Evolutionary conservation across 106 monocot genomes (phyloP).

Genomic region (Acanthochlamys bracteata): DNA sequence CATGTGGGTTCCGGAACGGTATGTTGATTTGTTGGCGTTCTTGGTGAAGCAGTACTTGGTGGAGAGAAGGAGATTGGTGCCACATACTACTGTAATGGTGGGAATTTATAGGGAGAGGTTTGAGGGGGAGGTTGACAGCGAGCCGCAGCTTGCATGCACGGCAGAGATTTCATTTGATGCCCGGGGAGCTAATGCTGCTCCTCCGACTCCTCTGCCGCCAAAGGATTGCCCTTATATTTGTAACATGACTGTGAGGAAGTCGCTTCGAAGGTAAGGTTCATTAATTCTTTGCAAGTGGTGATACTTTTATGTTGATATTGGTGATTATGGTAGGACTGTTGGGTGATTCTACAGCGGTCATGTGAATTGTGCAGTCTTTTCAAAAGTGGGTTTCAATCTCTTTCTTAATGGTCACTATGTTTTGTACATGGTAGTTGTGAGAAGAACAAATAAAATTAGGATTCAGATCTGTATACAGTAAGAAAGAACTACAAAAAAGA

Average conservation of each 20-base stretch:
- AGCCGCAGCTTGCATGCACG: slow-evolving; percentile 39
- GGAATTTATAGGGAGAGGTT: slow-evolving; percentile 37
- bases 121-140: not conserved
- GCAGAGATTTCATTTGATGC: slow-evolving; percentile 73
- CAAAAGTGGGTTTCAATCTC: no score
- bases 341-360: no score
- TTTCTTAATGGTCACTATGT: no score
- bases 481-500: no score
- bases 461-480: no score
- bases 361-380: no score
- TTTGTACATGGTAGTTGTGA: no score
- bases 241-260: slow-evolving; percentile 78
- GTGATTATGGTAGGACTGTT: no score
- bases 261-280: slow-evolving; percentile 44
- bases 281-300: not conserved
- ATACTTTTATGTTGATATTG: no score
- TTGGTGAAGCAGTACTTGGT: slow-evolving; percentile 58
- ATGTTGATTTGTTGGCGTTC: slow-evolving; percentile 37
- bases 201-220: slow-evolving; percentile 68
- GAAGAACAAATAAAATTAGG: no score
- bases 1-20: slow-evolving; percentile 22
- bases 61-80: slow-evolving; percentile 40
- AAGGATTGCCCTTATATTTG: slow-evolving; percentile 66
- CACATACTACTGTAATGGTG: slow-evolving; percentile 56
- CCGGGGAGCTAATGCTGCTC: slow-evolving; percentile 37